Evolutionary conservation across 2,329 filamentous ascomycete genomes (phyloP).

Genomic region (Fusarium sp.): DNA sequence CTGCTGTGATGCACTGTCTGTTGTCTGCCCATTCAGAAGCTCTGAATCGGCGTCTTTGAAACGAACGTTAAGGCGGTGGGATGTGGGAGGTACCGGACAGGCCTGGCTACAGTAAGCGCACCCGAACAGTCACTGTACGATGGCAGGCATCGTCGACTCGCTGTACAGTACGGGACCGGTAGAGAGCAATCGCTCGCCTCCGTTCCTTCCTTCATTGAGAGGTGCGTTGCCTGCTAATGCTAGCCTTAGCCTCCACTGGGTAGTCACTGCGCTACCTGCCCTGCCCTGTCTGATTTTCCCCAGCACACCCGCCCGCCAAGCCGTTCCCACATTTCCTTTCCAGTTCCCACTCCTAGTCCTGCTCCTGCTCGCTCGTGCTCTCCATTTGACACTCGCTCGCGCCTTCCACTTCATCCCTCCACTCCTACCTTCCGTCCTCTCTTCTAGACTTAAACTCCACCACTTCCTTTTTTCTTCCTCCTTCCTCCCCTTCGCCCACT

Average conservation of each 20-base stretch:
- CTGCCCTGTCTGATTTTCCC: slow-evolving; percentile 27
- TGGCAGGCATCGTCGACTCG: slow-evolving; percentile 5
- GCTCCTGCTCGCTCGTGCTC: slow-evolving; percentile 17
- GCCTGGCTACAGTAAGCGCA: slow-evolving; percentile 2
- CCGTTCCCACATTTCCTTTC: slow-evolving; percentile 25
- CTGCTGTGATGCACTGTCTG: slow-evolving; percentile 39
- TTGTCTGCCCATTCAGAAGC: slow-evolving; percentile 35
- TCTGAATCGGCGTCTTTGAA: slow-evolving; percentile 6
- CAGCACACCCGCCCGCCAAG: slow-evolving; percentile 45
- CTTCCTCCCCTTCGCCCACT: slow-evolving; percentile 45
- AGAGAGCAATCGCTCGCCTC: slow-evolving; percentile 25
- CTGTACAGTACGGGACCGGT: slow-evolving; percentile 18
- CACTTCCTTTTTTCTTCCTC: slow-evolving; percentile 50
- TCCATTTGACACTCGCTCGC: slow-evolving; percentile 36
- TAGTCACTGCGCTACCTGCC: not conserved
- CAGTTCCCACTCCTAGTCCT: slow-evolving; percentile 13
- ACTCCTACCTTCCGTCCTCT: slow-evolving; percentile 49
- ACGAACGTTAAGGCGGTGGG: slow-evolving; percentile 26
- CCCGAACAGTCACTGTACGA: slow-evolving; percentile 9
- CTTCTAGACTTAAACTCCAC: slow-evolving; percentile 50
- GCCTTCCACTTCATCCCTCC: slow-evolving; percentile 20
- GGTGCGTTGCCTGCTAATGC: slow-evolving; percentile 3
- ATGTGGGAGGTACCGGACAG: slow-evolving; percentile 5
- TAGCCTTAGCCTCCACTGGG: not conserved
- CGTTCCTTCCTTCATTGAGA: slow-evolving; percentile 36